A percentile compares a stretch with the other conserved stretches of the same genome.
Evolutionary conservation across 108 stramenopile genomes (phyloP).

Genomic region (Skeletonema grethae): DNA sequence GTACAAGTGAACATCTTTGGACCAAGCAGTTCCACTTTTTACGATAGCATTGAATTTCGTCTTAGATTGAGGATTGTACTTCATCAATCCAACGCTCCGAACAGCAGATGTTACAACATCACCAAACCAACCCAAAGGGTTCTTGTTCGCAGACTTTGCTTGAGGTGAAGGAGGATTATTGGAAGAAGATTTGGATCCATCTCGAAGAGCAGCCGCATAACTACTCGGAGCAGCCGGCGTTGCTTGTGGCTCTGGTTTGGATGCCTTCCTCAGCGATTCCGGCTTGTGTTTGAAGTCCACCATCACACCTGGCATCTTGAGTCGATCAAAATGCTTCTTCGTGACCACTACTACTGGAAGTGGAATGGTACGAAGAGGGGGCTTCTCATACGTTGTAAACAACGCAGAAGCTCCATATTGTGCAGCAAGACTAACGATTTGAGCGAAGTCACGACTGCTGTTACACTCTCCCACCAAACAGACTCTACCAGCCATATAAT

Average conservation of each 20-base stretch:
- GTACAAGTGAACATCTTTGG: slow-evolving; percentile 5
- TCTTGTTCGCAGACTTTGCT: neutral
- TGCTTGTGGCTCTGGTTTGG: slow-evolving; percentile 1
- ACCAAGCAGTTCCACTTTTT: slow-evolving; percentile 10
- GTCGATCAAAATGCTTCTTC: neutral
- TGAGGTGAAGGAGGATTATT: neutral
- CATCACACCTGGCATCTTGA: neutral
- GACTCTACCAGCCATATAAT: neutral
- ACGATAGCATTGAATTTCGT: slow-evolving; percentile 8
- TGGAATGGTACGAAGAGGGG: neutral
- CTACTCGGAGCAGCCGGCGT: neutral
- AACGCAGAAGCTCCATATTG: slow-evolving; percentile 14
- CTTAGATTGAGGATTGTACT: slow-evolving; percentile 14
- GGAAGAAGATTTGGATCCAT: neutral
- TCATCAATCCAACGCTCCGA: neutral
- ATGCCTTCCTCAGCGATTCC: neutral
- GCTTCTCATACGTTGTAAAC: slow-evolving; percentile 8
- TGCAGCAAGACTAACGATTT: slow-evolving; percentile 6
- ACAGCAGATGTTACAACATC: neutral
- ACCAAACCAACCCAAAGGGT: neutral
- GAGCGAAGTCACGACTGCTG: neutral
- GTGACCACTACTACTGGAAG: slow-evolving; percentile 4
- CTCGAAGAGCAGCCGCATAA: neutral
- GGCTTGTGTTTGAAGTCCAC: neutral
- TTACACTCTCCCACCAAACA: neutral